Conservation (phyloP, 345 rosid species). For the Punica granatum region DNA sequence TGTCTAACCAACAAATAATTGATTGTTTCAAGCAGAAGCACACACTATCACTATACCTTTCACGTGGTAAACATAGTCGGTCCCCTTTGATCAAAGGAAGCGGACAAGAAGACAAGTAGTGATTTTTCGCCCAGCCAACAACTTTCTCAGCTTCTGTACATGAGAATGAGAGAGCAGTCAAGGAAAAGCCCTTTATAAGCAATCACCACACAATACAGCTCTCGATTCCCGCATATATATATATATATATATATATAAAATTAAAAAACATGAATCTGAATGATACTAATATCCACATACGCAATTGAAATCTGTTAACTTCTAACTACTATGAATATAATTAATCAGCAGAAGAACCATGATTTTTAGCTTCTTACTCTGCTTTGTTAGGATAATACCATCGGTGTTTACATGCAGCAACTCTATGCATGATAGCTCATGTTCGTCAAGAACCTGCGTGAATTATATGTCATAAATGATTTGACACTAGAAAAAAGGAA, state of each 20-base stretch:
- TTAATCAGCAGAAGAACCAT: background rate
- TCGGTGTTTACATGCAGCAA: slow-evolving; percentile 68
- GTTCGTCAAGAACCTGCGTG: slow-evolving; percentile 85
- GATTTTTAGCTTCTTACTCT: slow-evolving; percentile 47
- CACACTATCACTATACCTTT: slow-evolving; percentile 43
- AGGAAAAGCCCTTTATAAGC: background rate
- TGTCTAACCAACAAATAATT: slow-evolving; percentile 9
- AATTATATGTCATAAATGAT: background rate
- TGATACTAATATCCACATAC: background rate
- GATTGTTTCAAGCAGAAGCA: background rate
- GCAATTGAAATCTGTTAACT: background rate
- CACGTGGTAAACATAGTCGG: slow-evolving; percentile 63
- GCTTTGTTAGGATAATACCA: slow-evolving; percentile 69
- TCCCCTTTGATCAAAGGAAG: slow-evolving; percentile 63
- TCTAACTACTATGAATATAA: background rate
- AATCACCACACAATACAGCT: background rate
- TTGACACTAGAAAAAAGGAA: background rate
- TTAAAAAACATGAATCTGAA: background rate
- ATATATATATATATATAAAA: too few species aligned
- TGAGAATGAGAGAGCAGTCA: background rate
- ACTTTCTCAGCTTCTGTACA: slow-evolving; percentile 83
- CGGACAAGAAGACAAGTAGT: slow-evolving; percentile 58
- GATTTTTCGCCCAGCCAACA: slow-evolving; percentile 97
- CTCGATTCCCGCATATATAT: background rate
- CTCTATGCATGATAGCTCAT: slow-evolving; percentile 73